Percentiles rank a stretch among this genome's conserved stretches.
Evolutionary conservation across 208 protist genomes (phyloP).

Genomic region (Wallacemonas collosoma): DNA sequence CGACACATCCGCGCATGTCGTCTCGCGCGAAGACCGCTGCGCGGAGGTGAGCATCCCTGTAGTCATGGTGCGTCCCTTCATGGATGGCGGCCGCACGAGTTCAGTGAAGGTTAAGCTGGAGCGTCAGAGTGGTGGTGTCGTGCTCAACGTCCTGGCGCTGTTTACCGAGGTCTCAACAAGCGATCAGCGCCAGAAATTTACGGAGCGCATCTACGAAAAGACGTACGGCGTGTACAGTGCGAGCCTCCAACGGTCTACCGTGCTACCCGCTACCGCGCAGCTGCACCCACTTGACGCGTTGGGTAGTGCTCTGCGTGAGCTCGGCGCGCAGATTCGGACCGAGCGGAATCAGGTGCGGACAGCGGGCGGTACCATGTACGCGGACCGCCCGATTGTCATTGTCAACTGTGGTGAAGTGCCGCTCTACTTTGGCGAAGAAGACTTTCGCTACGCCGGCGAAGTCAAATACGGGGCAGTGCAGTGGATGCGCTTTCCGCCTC

Average conservation of each 20-base stretch:
- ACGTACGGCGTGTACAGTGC: constrained; percentile 19
- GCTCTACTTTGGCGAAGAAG: constrained; percentile 44
- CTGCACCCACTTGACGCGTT: not conserved
- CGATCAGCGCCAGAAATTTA: constrained; percentile 55
- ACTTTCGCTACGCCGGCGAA: constrained; percentile 17
- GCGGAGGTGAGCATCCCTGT: not conserved
- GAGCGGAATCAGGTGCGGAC: constrained; percentile 11
- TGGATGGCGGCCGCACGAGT: constrained; percentile 39
- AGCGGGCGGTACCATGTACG: constrained; percentile 12
- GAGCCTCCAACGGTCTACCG: constrained; percentile 2
- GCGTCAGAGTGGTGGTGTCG: constrained; percentile 25
- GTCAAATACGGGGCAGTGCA: constrained; percentile 16
- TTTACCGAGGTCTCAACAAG: constrained; percentile 37
- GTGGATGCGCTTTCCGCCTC: constrained; percentile 57
- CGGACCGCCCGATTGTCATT: constrained; percentile 28
- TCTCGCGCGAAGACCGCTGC: not conserved
- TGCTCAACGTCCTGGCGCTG: constrained; percentile 40
- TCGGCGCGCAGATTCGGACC: not conserved
- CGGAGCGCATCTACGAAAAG: constrained; percentile 34
- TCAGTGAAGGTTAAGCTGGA: constrained; percentile 34
- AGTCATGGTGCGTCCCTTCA: constrained; percentile 28
- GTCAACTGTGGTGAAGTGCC: constrained; percentile 46
- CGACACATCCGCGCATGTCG: constrained; percentile 5
- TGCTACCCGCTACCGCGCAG: constrained; percentile 8
- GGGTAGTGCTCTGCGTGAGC: not conserved